Evolutionary conservation across 305 asterid genomes (phyloP), one percentile per base, ranked within the genome.

Genomic region (Nicotiana rustica): DNA sequence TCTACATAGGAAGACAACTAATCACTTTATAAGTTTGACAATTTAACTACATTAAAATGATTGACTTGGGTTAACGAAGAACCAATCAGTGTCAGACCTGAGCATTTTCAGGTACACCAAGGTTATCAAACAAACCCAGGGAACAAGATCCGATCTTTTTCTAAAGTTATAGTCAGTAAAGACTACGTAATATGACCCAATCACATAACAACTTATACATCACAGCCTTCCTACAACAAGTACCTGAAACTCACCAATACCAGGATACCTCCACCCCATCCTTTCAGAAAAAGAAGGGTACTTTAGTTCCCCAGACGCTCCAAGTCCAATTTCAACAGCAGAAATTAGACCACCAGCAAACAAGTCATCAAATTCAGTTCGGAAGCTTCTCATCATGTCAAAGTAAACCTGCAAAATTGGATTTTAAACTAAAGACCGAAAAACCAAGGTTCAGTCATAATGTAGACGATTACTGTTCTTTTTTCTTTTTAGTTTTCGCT

Each of bases 221-320:
- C 14, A 13, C 33, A 49, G 41, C 8, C 4, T 49, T 49, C 79
- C 79, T 6, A 49, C 6, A 73, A 49, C 47, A 84, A 85, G 88
- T 92, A 92, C 95, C 95, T 92, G 97, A 89, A 92, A 92, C 92
- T 87, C 97, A 90, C 97, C 97, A 84, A 91, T 91, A 78, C 97
- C 97, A 82, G 97, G 97, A 88, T 91, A 92, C 86, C 89, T 89
- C 97, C 97, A 92, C 66, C 97, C 97, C 93, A 91, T 90, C 85
- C 93, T 87, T 85, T 89, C 97, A 15, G 95, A 84, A 88, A 91
- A 91, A 21, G 97, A 90, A 82, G 97, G 97, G 87, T 91, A 92
- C 82, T 89, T 91, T 78, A 92, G 89, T 87, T 92, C 97, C 81
- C 97, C 97, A 68, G 88, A 91, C 84, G 93, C 87, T 85, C 97